Percentiles rank a stretch among this genome's conserved stretches.
Evolutionary conservation across 2,329 filamentous ascomycete species (phyloP).

Genomic region (Fusarium ramigenum): DNA sequence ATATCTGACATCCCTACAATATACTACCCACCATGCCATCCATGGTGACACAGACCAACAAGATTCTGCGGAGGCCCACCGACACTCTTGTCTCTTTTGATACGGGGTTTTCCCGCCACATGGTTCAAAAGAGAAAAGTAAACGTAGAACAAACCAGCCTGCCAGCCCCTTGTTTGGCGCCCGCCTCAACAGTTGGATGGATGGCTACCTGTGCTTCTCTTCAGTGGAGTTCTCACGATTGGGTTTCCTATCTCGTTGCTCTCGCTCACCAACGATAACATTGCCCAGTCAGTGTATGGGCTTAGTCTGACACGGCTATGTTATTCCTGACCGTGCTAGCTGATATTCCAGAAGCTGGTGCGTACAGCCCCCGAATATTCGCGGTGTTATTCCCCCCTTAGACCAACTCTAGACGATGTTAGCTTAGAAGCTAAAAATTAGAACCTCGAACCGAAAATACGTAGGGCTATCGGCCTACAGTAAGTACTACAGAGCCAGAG

Average conservation of each 20-base stretch:
- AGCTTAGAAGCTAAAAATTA: background rate
- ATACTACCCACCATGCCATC: background rate
- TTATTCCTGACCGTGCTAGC: background rate
- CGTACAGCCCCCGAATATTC: background rate
- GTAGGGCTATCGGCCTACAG: background rate
- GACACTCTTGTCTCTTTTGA: background rate
- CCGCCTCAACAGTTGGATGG: background rate
- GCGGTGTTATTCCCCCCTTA: background rate
- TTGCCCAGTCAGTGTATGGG: background rate
- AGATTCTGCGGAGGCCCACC: background rate
- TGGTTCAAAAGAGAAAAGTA: background rate
- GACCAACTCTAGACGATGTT: background rate
- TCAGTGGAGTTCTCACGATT: background rate
- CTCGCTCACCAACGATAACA: background rate
- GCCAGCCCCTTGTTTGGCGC: background rate
- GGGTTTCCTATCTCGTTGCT: conserved; percentile 14
- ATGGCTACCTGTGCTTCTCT: background rate
- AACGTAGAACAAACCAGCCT: background rate
- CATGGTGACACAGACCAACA: background rate
- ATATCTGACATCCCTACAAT: background rate
- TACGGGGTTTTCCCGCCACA: background rate
- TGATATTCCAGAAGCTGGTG: background rate
- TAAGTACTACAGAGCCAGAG: background rate
- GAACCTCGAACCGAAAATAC: background rate
- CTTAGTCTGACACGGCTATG: background rate